phyloP scores from a whole-genome alignment of 805 yeast species.

The Monosporozyma unispora region DNA sequence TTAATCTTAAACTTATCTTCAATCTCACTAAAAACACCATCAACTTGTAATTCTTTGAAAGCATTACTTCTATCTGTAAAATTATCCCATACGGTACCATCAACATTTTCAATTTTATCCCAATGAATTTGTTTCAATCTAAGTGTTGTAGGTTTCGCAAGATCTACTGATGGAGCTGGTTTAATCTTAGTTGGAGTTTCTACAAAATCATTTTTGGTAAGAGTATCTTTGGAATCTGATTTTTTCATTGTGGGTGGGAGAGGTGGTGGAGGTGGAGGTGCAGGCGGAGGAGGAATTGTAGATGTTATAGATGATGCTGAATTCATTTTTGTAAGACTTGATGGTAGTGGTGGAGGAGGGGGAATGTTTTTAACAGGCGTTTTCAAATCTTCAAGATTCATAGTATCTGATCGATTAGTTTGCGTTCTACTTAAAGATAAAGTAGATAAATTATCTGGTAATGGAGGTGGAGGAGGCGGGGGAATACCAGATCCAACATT shows the following conservation, averaged over 20 bases:
- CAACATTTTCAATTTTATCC: constrained; percentile 59
- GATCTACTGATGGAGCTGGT: constrained; percentile 24
- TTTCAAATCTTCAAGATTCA: neutral
- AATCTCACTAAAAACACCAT: constrained; percentile 59
- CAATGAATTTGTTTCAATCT: constrained; percentile 74
- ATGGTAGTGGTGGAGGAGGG: constrained; percentile 20
- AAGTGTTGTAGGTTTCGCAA: constrained; percentile 29
- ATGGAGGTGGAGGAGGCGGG: constrained; percentile 15
- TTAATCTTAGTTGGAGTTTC: neutral
- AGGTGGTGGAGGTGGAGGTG: constrained; percentile 22
- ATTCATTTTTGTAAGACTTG: constrained; percentile 9
- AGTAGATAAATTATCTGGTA: neutral
- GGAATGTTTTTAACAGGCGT: constrained; percentile 25
- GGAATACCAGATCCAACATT: neutral
- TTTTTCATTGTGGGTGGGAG: constrained; percentile 8
- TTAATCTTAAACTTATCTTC: constrained; percentile 48
- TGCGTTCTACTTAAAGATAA: constrained; percentile 9
- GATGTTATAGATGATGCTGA: neutral
- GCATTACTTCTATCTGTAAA: constrained; percentile 33
- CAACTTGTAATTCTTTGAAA: constrained; percentile 40
- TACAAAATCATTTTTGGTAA: neutral
- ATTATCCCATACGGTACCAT: constrained; percentile 56
- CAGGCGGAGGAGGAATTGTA: neutral
- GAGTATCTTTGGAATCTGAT: neutral
- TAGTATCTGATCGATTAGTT: constrained; percentile 3